Evolutionary conservation across 371 early-diverging fungal genomes (phyloP).

Genomic region (Nematocida ironsii): DNA sequence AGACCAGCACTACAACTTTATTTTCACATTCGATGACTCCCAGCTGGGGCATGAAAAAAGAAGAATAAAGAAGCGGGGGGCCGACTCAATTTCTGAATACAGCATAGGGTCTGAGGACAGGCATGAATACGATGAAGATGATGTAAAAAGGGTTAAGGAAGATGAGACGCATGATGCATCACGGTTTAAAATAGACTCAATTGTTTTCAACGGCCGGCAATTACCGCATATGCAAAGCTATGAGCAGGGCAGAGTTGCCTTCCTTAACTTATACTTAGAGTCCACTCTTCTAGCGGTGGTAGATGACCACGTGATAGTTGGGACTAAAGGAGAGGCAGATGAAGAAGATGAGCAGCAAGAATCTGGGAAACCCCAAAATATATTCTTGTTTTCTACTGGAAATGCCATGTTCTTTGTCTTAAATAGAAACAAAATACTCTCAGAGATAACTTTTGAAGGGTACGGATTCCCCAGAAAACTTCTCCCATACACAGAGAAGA

Average conservation of each 20-base stretch:
- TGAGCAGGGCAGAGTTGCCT: constrained; percentile 50
- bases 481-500: neutral
- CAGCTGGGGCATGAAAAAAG: constrained; percentile 56
- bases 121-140: constrained; percentile 32
- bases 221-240: constrained; percentile 18
- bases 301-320: constrained; percentile 15
- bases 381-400: constrained; percentile 32
- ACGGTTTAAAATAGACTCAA: constrained; percentile 38
- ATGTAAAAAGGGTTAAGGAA: constrained; percentile 4
- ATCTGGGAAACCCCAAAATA: neutral
- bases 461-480: constrained; percentile 42
- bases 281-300: neutral
- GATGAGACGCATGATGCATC: constrained; percentile 12
- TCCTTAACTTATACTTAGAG: constrained; percentile 13
- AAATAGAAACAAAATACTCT: constrained; percentile 7
- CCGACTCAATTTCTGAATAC: constrained; percentile 33
- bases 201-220: constrained; percentile 42
- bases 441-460: constrained; percentile 21
- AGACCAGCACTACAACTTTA: constrained; percentile 63
- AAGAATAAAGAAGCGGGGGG: constrained; percentile 13
- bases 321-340: constrained; percentile 33
- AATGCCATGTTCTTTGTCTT: constrained; percentile 19
- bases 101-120: constrained; percentile 16
- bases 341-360: constrained; percentile 29
- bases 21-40: constrained; percentile 57